These are phyloP conservation scores for Radiomyces spectabilis DNA, from an alignment of 192 early-diverging fungal genomes.

Conservation along the genomic window DNA sequence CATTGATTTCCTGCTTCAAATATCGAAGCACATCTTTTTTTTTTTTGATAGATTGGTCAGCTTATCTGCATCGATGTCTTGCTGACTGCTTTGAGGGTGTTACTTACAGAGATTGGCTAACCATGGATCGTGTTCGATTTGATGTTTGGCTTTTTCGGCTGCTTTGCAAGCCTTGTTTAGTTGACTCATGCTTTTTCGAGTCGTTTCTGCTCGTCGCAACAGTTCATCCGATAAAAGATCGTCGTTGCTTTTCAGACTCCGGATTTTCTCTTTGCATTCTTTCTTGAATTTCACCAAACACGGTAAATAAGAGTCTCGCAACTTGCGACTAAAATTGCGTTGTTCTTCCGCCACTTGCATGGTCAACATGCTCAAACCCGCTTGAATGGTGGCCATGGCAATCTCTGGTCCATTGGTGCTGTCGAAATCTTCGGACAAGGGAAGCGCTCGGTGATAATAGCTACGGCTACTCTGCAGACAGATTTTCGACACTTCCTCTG, in stretches of 20 bases:
- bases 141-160: constrained; percentile 14
- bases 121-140: constrained; percentile 18
- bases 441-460: not conserved
- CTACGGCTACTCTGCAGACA: not conserved
- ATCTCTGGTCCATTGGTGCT: not conserved
- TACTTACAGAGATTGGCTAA: constrained; percentile 16
- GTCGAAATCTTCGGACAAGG: not conserved
- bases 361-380: constrained; percentile 20
- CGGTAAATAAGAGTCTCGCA: too few species aligned
- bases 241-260: not conserved
- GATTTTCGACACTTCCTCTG: not conserved
- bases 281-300: not conserved
- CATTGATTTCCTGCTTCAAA: constrained; percentile 11
- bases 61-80: too few species aligned
- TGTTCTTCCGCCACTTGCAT: constrained; percentile 29
- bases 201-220: not conserved
- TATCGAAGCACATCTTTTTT: constrained; percentile 11
- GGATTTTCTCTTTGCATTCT: not conserved
- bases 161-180: not conserved
- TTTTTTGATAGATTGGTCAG: not conserved
- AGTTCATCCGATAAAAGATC: not conserved
- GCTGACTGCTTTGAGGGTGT: not conserved
- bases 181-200: not conserved
- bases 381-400: not conserved
- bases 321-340: too few species aligned